phyloP scores from a whole-genome alignment of 2,329 filamentous ascomycete species.

The Aspergillus jensenii region DNA sequence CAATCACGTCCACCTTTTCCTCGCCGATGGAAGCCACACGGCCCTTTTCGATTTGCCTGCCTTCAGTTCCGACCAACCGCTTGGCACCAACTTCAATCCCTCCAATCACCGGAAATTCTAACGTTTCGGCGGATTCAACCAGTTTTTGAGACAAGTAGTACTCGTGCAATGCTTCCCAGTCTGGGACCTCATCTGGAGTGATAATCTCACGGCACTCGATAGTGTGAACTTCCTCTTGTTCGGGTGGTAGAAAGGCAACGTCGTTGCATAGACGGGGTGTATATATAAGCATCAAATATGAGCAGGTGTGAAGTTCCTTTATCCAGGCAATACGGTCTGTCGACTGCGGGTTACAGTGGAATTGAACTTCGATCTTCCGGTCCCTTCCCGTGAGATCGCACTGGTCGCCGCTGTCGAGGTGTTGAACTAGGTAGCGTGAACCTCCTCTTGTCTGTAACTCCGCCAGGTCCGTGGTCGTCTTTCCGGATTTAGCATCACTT shows the following conservation, averaged over 20 bases:
- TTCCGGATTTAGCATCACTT: constrained; percentile 27
- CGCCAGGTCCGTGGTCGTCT: constrained; percentile 46
- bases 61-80: constrained; percentile 55
- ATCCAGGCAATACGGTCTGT: constrained; percentile 83
- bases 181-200: constrained; percentile 52
- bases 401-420: constrained; percentile 72
- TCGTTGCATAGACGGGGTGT: constrained; percentile 87
- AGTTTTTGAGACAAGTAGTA: constrained; percentile 33
- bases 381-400: constrained; percentile 83
- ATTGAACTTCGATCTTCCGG: constrained; percentile 78
- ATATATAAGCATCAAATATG: constrained; percentile 90
- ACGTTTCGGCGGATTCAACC: constrained; percentile 26
- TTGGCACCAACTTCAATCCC: constrained; percentile 61
- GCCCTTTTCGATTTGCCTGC: constrained; percentile 56
- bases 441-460: constrained; percentile 80
- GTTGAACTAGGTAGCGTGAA: constrained; percentile 82
- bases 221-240: constrained; percentile 71
- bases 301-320: constrained; percentile 87
- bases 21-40: constrained; percentile 55
- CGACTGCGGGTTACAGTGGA: constrained; percentile 74
- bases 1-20: constrained; percentile 50
- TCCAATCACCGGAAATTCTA: constrained; percentile 50
- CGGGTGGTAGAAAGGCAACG: constrained; percentile 78
- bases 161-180: constrained; percentile 45
- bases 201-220: constrained; percentile 77